Conservation (phyloP, 163 green algal genomes). For the Prototheca wickerhamii region DNA sequence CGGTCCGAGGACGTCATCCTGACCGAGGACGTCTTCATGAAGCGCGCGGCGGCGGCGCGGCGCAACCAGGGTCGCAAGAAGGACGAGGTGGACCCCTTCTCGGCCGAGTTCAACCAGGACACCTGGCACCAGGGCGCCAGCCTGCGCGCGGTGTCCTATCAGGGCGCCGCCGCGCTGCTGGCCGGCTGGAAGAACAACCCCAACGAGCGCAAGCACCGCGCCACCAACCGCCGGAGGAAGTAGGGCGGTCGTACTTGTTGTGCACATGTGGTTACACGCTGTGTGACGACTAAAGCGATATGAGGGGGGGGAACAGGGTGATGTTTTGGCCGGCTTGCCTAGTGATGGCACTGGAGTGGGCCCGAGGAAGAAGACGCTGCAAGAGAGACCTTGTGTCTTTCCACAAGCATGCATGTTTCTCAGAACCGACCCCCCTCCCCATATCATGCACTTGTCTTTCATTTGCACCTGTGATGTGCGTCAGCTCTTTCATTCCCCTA, state of each 20-base stretch:
- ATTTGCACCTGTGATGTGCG: background rate
- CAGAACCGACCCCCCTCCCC: no score
- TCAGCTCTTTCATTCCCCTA: no score
- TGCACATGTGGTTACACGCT: no score
- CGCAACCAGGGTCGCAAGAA: background rate
- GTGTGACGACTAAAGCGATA: no score
- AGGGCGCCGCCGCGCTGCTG: slow-evolving; percentile 42
- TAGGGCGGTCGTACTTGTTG: no score
- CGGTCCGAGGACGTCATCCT: slow-evolving; percentile 64
- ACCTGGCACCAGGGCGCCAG: slow-evolving; percentile 39
- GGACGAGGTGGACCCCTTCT: slow-evolving; percentile 59
- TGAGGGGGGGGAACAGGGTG: no score
- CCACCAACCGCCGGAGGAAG: slow-evolving; percentile 60
- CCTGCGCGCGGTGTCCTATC: slow-evolving; percentile 6
- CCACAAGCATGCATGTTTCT: no score
- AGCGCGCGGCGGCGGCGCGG: slow-evolving; percentile 3
- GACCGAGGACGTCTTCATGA: slow-evolving; percentile 52
- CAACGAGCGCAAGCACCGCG: slow-evolving; percentile 65
- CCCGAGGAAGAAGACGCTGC: no score
- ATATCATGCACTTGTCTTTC: no score
- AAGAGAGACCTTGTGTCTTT: no score
- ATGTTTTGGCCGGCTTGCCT: no score
- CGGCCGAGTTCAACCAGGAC: slow-evolving; percentile 52
- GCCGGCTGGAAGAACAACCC: slow-evolving; percentile 73
- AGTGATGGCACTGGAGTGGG: no score